A percentile compares a stretch with the other conserved stretches of the same genome.
Conservation (phyloP, 2,329 filamentous ascomycete genomes). For the Thyridium curvatum region DNA sequence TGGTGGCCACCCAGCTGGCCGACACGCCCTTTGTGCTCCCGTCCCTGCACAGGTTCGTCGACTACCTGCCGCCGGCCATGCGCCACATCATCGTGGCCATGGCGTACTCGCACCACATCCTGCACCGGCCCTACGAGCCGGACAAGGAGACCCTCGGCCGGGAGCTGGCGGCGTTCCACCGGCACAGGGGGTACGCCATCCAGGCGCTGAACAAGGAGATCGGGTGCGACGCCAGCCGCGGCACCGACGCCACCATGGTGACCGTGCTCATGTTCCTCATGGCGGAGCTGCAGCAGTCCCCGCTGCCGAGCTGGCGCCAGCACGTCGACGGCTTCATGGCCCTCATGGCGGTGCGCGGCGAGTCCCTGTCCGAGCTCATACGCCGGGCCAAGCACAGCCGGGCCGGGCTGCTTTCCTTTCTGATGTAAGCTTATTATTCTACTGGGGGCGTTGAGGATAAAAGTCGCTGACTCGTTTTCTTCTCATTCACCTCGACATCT, state of each 20-base stretch:
- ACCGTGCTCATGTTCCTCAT: conserved; percentile 7
- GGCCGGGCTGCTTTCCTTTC: too few relatives aligned
- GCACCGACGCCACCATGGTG: conserved; percentile 10
- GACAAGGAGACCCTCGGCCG: conserved; percentile 5
- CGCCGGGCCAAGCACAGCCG: too few relatives aligned
- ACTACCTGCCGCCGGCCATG: conserved; percentile 8
- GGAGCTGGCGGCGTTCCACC: conserved; percentile 7
- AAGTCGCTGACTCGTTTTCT: too few relatives aligned
- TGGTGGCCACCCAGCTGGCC: conserved; percentile 7
- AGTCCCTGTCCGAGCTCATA: too few relatives aligned
- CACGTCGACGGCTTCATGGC: too few relatives aligned
- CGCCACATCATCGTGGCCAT: conserved; percentile 12
- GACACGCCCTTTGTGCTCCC: conserved; percentile 6
- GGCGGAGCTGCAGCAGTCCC: too few relatives aligned
- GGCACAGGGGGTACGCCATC: conserved; percentile 18
- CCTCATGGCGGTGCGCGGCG: too few relatives aligned
- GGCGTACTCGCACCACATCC: conserved; percentile 12
- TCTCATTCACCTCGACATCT: too few relatives aligned
- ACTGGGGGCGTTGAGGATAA: too few relatives aligned
- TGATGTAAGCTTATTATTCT: too few relatives aligned
- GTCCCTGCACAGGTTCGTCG: conserved; percentile 4
- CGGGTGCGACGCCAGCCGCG: conserved; percentile 9
- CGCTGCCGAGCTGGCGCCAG: too few relatives aligned
- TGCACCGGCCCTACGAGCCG: conserved; percentile 6
- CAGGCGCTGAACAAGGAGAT: conserved; percentile 21